Evolutionary conservation across 495 filamentous ascomycete genomes (phyloP).

Genomic region (Lindgomyces ingoldianus): DNA sequence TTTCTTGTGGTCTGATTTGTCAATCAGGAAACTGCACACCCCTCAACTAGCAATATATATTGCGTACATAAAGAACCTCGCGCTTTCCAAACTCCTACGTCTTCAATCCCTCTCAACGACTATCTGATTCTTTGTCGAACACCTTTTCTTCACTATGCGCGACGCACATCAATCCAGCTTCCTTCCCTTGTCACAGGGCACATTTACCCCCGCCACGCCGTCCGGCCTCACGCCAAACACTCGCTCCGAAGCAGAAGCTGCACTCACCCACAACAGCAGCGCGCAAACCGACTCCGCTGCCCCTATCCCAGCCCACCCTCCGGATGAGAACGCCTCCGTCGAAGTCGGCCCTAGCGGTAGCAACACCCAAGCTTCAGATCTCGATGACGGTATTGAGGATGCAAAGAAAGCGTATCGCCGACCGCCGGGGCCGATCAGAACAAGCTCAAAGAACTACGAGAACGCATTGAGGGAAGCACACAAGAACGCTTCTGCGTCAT

Average conservation of each 20-base stretch:
- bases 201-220: constrained; percentile 21
- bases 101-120: neutral
- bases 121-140: no score
- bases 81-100: neutral
- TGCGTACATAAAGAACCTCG: neutral
- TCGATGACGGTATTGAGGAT: constrained; percentile 10
- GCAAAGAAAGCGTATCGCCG: constrained; percentile 19
- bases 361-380: neutral
- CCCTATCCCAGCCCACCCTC: constrained; percentile 22
- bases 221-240: constrained; percentile 39
- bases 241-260: constrained; percentile 40
- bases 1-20: no score
- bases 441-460: constrained; percentile 18
- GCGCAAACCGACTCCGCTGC: constrained; percentile 38
- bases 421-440: constrained; percentile 12
- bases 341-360: no score
- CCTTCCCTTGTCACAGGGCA: neutral
- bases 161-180: neutral
- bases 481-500: neutral
- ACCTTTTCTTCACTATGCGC: constrained; percentile 13
- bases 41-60: no score
- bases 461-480: constrained; percentile 5
- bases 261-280: constrained; percentile 27
- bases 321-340: neutral
- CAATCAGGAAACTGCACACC: no score